Base-by-base conservation (phyloP, 805 yeast species). In the Pichia occidentalis region DNA sequence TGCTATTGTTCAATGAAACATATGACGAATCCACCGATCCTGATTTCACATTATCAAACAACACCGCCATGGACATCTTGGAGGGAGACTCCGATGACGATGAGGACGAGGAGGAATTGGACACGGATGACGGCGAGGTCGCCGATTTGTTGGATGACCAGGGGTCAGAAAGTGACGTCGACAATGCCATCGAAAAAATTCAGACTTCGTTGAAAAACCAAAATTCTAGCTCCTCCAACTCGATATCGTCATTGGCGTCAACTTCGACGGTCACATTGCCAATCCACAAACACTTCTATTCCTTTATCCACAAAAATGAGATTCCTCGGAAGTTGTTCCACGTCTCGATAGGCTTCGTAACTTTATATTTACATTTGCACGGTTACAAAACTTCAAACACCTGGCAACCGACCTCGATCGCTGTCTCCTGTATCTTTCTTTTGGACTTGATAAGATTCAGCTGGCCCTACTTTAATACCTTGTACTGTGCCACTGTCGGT, bases 311-410 rank as follows among this genome's bases (percentile, higher is more conserved):
- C 40, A 82, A 82, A 52, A 87, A 92, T 54, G 98, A 92, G 60
- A 65, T 92, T 13, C 94, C 95, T 4, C 73, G 98, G 52, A 92
- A 92, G 59, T 63, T 73, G 3, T 75, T 92, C 43, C 98, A 92
- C 58, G 83, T 90, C 7, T 81, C 92, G 2, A 86, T 88, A 34
- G 98, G 97, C 1, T 71, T 87, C 46, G 49, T 88, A 29, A 80
- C 97, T 2, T 60, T 92, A 27, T 80, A 71, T 50, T 62, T 85
- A 24, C 90, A 87, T 57, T 70, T 82, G 0, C 54, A 60, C 29
- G 87, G 88, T 8, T 63, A 70, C 9, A 70, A 73, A 43, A 71
- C 72, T 14, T 54, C 59, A 5, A 70, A 73, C 43, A 72, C 88
- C n/a, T 72, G 80, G 9, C 60, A 69, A 16, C 83, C 82, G 0